A percentile compares a stretch with the other conserved stretches of the same genome.
Conservation (phyloP, 2,329 filamentous ascomycete species). For the Ophiostoma ips region DNA sequence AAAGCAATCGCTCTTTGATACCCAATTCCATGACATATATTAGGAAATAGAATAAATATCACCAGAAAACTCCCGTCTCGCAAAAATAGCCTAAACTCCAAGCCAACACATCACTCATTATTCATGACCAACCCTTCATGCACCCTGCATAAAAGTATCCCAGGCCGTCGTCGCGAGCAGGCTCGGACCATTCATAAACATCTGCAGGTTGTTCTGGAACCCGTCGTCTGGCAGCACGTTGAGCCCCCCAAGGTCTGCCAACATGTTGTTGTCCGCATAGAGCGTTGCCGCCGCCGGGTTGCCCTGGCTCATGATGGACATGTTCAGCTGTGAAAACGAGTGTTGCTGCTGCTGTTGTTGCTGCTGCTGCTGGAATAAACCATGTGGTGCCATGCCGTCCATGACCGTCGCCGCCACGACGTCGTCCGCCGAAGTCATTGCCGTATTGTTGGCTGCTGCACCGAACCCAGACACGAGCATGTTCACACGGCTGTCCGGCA, state of each 20-base stretch:
- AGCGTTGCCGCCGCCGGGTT: background rate
- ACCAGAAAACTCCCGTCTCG: background rate
- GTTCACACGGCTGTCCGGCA: background rate
- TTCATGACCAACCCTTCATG: constrained; percentile 7
- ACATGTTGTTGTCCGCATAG: background rate
- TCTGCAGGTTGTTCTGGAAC: constrained; percentile 32
- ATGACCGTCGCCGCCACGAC: background rate
- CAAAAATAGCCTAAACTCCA: too few species aligned
- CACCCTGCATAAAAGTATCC: constrained; percentile 14
- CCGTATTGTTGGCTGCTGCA: background rate
- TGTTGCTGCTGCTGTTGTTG: background rate
- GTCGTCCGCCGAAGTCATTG: background rate
- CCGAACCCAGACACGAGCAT: background rate
- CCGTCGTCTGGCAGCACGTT: constrained; percentile 24
- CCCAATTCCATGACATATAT: too few species aligned
- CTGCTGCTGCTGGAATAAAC: background rate
- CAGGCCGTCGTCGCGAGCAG: constrained; percentile 14
- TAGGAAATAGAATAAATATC: too few species aligned
- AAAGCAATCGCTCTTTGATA: too few species aligned
- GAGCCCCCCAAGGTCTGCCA: background rate
- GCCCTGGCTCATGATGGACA: constrained; percentile 1
- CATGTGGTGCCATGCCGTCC: constrained; percentile 1
- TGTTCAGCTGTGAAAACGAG: background rate
- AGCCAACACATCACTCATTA: background rate
- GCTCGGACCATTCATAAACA: constrained; percentile 26